These are phyloP conservation scores for Fraxinus platypoda DNA, from an alignment of 305 asterid species.

Conservation along the genomic window DNA sequence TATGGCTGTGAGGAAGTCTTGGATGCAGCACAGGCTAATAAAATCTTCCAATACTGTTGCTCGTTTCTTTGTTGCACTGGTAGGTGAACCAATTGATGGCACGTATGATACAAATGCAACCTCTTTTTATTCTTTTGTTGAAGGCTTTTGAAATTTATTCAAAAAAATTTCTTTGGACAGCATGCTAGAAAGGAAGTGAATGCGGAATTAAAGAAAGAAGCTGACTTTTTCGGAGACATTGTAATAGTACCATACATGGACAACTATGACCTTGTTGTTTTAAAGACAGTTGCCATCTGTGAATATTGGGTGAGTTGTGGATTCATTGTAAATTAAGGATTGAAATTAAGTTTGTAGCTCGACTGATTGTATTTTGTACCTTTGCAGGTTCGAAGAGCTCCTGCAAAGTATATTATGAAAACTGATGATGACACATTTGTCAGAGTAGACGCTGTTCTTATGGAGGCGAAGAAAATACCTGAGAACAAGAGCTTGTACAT, in stretches of 20 bases:
- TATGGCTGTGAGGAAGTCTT: slow-evolving; percentile 78
- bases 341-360: not conserved
- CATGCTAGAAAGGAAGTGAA: slow-evolving; percentile 69
- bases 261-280: slow-evolving; percentile 80
- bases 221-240: slow-evolving; percentile 75
- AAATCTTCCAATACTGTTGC: slow-evolving; percentile 62
- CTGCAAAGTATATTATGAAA: slow-evolving; percentile 75
- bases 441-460: slow-evolving; percentile 66
- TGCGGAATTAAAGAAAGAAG: slow-evolving; percentile 67
- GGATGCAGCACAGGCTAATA: slow-evolving; percentile 77
- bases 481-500: slow-evolving; percentile 57
- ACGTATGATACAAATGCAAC: not conserved
- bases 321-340: slow-evolving; percentile 7
- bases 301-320: slow-evolving; percentile 70
- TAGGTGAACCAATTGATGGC: slow-evolving; percentile 29
- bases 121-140: not conserved
- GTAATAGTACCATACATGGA: slow-evolving; percentile 80
- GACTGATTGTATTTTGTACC: slow-evolving; percentile 9
- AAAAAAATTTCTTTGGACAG: slow-evolving; percentile 34
- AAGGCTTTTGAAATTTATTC: slow-evolving; percentile 23
- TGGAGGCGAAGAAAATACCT: slow-evolving; percentile 58
- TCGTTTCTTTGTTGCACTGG: slow-evolving; percentile 85
- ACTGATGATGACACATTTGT: slow-evolving; percentile 88
- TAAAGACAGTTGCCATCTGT: slow-evolving; percentile 78
- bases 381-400: slow-evolving; percentile 52